These are phyloP conservation scores for Solanum medicagineum DNA, from an alignment of 257 asterid genomes.

Conservation along the genomic window DNA sequence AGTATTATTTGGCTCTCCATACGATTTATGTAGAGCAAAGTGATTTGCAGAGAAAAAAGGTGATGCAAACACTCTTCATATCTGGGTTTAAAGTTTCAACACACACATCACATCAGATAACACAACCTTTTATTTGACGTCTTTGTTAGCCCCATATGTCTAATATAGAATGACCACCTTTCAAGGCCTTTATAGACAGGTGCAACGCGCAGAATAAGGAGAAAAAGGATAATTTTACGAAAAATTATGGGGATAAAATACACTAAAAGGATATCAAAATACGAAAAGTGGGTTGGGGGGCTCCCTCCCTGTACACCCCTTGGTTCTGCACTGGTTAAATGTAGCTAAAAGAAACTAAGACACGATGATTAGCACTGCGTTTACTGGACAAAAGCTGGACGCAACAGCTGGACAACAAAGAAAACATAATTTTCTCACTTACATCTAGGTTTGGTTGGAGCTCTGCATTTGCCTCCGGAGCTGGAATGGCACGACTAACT, in stretches of 20 bases:
- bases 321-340: not conserved
- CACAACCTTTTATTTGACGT: not conserved
- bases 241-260: not conserved
- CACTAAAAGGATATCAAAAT: not conserved
- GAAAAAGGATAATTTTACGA: not conserved
- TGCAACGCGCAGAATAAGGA: not conserved
- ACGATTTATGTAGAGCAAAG: not conserved
- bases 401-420: not conserved
- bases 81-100: not conserved
- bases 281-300: not conserved
- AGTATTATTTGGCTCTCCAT: not conserved
- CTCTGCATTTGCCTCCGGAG: slow-evolving; percentile 96
- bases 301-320: not conserved
- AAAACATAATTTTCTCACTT: slow-evolving; percentile 13
- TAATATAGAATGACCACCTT: not conserved
- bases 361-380: not conserved
- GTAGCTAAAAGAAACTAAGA: not conserved
- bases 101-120: not conserved
- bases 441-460: slow-evolving; percentile 79
- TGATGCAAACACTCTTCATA: not conserved
- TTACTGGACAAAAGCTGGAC: not conserved
- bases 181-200: not conserved
- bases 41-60: not conserved
- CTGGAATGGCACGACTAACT: slow-evolving; percentile 64
- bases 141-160: not conserved